Conservation (phyloP, 768 basidiomycete genomes). For the Podaxis sp. region DNA sequence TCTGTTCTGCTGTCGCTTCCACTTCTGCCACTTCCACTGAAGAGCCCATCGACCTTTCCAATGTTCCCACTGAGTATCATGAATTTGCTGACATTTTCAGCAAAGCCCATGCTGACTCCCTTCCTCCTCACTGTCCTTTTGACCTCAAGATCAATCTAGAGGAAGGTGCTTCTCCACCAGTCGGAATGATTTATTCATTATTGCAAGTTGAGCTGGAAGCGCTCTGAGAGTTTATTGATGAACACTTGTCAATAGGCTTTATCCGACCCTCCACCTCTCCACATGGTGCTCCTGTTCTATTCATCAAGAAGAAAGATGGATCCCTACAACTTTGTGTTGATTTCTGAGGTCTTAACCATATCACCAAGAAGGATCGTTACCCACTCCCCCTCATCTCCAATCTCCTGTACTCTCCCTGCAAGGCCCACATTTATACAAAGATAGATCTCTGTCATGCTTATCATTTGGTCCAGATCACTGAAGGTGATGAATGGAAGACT, state of each 20-base stretch:
- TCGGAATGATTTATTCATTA: not conserved
- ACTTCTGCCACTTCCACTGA: not conserved
- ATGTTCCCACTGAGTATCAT: not conserved
- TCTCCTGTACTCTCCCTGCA: constrained; percentile 15
- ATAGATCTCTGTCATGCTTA: constrained; percentile 39
- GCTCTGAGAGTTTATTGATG: not conserved
- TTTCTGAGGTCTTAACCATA: constrained; percentile 15
- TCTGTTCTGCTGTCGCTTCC: not conserved
- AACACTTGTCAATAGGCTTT: not conserved
- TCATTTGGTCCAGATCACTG: constrained; percentile 33
- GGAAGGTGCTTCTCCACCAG: constrained; percentile 19
- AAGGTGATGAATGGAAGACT: constrained; percentile 43
- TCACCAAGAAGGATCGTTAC: constrained; percentile 14
- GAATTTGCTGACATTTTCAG: not conserved
- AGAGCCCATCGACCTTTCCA: not conserved
- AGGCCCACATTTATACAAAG: constrained; percentile 26
- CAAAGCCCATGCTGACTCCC: not conserved
- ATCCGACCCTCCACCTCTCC: not conserved
- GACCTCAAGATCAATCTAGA: constrained; percentile 28
- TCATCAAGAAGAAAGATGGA: too few relatives aligned
- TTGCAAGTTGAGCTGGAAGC: too few relatives aligned
- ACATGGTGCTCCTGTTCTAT: too few relatives aligned
- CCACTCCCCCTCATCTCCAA: too few relatives aligned
- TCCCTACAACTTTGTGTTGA: not conserved
- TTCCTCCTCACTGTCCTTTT: not conserved